Conservation (phyloP, 139 green algal genomes). For the Chlorella sorokiniana region DNA sequence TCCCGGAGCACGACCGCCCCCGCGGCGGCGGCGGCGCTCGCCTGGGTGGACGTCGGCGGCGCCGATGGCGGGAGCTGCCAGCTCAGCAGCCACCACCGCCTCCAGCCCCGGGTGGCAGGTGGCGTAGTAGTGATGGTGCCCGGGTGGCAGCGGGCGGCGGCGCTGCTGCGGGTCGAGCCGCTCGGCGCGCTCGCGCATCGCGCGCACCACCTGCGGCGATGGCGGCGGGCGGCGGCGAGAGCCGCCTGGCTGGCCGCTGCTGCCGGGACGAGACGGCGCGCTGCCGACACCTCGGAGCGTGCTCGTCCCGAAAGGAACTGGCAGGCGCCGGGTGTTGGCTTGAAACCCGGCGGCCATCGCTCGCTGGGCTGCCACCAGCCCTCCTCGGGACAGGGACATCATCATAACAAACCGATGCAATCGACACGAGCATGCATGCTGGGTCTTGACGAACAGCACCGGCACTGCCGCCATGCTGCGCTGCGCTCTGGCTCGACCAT, state of each 20-base stretch:
- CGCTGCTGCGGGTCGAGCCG: not conserved
- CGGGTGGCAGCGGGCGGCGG: not conserved
- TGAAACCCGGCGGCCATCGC: too few species aligned
- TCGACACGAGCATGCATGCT: not conserved
- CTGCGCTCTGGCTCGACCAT: too few species aligned
- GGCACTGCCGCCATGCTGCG: too few species aligned
- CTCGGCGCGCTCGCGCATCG: conserved; percentile 9
- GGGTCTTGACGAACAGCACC: not conserved
- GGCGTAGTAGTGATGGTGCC: conserved; percentile 57
- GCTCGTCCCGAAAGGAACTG: too few species aligned
- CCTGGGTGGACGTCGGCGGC: conserved; percentile 41
- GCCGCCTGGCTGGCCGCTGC: not conserved
- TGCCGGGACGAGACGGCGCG: not conserved
- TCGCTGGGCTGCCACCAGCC: too few species aligned
- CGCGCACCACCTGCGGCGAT: not conserved
- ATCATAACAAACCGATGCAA: too few species aligned
- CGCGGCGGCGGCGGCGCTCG: not conserved
- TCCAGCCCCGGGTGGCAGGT: conserved; percentile 89
- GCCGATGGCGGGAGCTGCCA: conserved; percentile 50
- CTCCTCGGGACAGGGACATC: too few species aligned
- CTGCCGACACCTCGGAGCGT: not conserved
- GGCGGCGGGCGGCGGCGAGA: not conserved
- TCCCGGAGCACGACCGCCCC: too few species aligned
- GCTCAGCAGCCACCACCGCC: conserved; percentile 70
- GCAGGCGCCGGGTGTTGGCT: too few species aligned